Evolutionary conservation across 257 asterid species (phyloP).

Genomic region (Nicotiana knightiana): DNA sequence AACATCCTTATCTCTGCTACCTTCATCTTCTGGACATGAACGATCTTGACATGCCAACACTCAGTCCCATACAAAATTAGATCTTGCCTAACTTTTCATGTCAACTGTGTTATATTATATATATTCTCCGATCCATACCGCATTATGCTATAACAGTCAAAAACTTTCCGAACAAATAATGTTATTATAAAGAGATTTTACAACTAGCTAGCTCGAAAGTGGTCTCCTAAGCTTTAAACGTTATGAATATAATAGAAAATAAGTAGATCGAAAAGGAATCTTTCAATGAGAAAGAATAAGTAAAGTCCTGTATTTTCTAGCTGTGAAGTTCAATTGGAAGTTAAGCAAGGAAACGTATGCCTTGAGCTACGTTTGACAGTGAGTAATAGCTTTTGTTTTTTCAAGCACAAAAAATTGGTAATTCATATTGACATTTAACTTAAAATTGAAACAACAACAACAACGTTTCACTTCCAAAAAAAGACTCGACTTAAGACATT

Average conservation of each 20-base stretch:
- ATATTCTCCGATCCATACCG: too few species aligned
- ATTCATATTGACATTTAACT: not conserved
- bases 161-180: accelerated
- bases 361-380: not conserved
- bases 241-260: not conserved
- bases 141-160: too few species aligned
- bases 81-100: too few species aligned
- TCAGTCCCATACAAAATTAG: too few species aligned
- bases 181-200: too few species aligned
- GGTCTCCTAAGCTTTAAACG: not conserved
- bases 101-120: too few species aligned
- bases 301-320: not conserved
- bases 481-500: too few species aligned
- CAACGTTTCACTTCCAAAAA: too few species aligned
- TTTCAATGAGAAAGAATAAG: not conserved
- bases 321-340: constrained; percentile 1
- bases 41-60: too few species aligned
- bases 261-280: not conserved
- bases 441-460: not conserved
- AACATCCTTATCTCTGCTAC: too few species aligned
- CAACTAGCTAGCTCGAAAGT: too few species aligned
- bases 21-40: too few species aligned
- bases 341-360: not conserved
- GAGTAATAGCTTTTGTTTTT: not conserved
- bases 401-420: not conserved